Evolutionary conservation across 306 rosid species (phyloP).

Genomic region (Rosa rugosa): DNA sequence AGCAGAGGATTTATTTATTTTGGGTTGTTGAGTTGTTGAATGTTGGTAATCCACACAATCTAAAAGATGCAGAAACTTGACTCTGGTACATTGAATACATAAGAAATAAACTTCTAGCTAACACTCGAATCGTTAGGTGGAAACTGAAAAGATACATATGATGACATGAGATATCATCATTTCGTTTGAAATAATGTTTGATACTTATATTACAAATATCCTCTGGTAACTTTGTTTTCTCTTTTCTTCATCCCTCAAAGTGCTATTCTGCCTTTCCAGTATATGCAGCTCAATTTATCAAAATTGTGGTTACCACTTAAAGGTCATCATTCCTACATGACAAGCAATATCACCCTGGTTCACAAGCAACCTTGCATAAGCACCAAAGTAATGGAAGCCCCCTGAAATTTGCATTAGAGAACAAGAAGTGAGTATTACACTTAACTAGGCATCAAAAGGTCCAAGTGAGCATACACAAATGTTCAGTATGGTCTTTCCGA

Average conservation of each 20-base stretch:
- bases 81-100: background rate
- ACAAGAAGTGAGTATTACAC: background rate
- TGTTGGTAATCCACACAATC: background rate
- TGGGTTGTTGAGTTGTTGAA: background rate
- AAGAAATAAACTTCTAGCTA: background rate
- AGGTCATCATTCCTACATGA: background rate
- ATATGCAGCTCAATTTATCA: constrained; percentile 2
- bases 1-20: background rate
- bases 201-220: background rate
- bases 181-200: background rate
- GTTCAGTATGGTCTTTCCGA: background rate
- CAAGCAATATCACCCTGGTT: background rate
- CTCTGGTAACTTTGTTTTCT: background rate
- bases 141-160: background rate
- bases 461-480: background rate
- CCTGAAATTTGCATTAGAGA: background rate
- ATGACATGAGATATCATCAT: background rate
- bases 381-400: background rate
- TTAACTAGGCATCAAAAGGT: background rate
- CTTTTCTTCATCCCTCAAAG: background rate
- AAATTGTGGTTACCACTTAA: background rate
- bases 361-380: constrained; percentile 11
- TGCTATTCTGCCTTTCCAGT: background rate
- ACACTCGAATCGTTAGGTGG: background rate
- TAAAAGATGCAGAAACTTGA: background rate